Conservation (phyloP, 495 filamentous ascomycete genomes). For the Penicillium coprophilum region DNA sequence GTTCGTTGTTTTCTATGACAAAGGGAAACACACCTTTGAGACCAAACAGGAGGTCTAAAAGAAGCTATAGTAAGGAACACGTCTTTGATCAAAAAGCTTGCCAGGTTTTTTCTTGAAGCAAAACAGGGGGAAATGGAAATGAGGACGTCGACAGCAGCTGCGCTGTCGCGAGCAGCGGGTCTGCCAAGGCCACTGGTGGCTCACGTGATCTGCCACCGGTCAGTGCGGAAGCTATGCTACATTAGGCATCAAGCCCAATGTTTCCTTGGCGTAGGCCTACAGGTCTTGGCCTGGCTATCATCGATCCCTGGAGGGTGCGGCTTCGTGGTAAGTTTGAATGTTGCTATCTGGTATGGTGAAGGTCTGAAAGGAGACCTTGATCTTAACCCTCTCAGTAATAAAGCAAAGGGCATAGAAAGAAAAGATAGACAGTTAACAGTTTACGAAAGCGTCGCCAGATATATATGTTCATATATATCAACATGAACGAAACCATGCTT, state of each 20-base stretch:
- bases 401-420: background rate
- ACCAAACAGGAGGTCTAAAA: background rate
- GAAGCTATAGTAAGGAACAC: background rate
- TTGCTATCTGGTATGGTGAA: background rate
- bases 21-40: conserved; percentile 8
- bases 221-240: background rate
- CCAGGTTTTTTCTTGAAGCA: conserved; percentile 6
- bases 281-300: background rate
- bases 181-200: conserved; percentile 32
- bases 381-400: background rate
- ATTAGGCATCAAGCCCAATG: background rate
- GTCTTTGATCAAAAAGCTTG: conserved; percentile 4
- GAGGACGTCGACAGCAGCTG: conserved; percentile 25
- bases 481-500: background rate
- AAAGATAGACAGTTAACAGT: background rate
- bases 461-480: background rate
- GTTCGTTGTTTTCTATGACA: background rate
- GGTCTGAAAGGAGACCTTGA: accelerated
- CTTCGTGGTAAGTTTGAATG: background rate
- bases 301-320: background rate
- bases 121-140: conserved; percentile 25
- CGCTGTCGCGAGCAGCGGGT: conserved; percentile 44
- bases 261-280: background rate
- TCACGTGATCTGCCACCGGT: conserved; percentile 3
- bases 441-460: background rate